Base-by-base conservation (phyloP, 768 basidiomycete genomes). In the Rickenella mellea region DNA sequence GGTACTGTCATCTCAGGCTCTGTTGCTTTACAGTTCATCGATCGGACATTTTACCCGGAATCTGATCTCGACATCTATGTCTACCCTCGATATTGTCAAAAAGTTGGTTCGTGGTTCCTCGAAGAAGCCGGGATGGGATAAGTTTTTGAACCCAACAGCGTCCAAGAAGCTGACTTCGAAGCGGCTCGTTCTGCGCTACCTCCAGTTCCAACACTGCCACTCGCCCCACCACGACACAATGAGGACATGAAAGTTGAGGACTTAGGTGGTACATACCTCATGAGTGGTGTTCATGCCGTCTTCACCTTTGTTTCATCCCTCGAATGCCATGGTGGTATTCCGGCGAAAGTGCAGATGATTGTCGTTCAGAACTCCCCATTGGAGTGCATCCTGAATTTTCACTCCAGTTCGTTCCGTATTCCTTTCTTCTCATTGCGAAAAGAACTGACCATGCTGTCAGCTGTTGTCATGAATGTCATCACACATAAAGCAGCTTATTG, bases 61-160 rank as follows among this genome's bases (percentile, higher is more conserved):
- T 50, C 74, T 0, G 76, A 78, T 47, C 63, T 78, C 6, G 76
- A 78, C 41, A 27, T 78, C 5, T 78, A 76, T 50, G 56, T 63
- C 12, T 55, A 66, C 5, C 57, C 62, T 2, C 50, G 53, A 0
- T 25, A 55, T 27, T 52, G 58, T 29, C 32, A 44, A 9, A 55
- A 59, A 19, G 54, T 76, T 4, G 62, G 59, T 0, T 32, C 32
- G 7, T 73, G 66, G 55, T 51, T 76, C 0, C 27, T 55, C 0
- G 39, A 48, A 12, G 21, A 8, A 5, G 51, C 57, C 4, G 64
- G 63, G 0, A 8, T 22, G 10, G 27, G 27, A 2, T 70, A 69
- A 41, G 11, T 20, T 0, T 69, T 51, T 38, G 22, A 2, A 2
- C 58, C 63, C 0, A 36, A 47, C 41, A 4, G 40, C 12, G 26